Evolutionary conservation across 2,329 filamentous ascomycete genomes (phyloP).

Genomic region (Malbranchea cinnamomea): DNA sequence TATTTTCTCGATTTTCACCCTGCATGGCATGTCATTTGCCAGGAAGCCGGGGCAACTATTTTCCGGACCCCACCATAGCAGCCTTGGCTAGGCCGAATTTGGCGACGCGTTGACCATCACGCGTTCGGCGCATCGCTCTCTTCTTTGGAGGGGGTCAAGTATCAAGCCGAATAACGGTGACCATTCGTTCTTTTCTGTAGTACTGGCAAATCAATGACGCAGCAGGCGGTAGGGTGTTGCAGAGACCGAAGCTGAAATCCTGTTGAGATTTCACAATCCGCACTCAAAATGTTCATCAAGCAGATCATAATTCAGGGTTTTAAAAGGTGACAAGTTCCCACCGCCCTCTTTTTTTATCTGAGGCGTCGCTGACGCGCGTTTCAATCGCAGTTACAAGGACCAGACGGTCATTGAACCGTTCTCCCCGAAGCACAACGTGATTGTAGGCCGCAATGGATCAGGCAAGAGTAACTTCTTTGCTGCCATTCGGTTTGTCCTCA

Average conservation of each 20-base stretch:
- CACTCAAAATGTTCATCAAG: conserved; percentile 86
- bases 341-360: not conserved
- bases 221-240: no score
- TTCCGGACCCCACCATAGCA: no score
- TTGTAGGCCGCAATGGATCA: conserved; percentile 96
- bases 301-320: conserved; percentile 99
- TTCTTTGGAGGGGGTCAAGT: no score
- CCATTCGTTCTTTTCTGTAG: no score
- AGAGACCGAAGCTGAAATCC: not conserved
- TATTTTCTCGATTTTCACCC: no score
- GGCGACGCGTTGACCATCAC: no score
- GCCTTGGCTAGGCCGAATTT: no score
- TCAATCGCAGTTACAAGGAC: conserved; percentile 76
- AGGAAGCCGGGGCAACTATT: no score
- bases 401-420: conserved; percentile 98
- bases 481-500: conserved; percentile 93
- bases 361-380: conserved; percentile 10
- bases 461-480: conserved; percentile 99
- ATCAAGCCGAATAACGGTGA: no score
- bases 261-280: not conserved
- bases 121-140: no score
- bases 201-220: no score
- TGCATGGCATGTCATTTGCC: no score
- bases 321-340: conserved; percentile 53
- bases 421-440: conserved; percentile 93